These are phyloP conservation scores for Ophiostoma australiae DNA, from an alignment of 2,329 filamentous ascomycete species.

Conservation along the genomic window DNA sequence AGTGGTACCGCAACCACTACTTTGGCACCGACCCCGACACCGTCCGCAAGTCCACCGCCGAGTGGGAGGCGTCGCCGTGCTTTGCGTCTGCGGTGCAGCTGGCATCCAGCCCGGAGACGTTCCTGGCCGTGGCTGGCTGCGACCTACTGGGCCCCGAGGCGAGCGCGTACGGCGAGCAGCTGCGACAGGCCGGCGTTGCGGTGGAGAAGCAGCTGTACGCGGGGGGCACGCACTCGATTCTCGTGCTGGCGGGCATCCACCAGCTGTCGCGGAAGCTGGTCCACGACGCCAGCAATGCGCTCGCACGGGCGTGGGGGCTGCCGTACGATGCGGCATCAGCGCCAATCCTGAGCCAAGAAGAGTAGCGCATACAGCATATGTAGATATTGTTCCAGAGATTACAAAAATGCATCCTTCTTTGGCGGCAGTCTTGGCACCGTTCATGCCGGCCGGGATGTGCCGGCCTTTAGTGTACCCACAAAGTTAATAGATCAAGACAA, in stretches of 20 bases:
- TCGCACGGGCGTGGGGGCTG: conserved; percentile 16
- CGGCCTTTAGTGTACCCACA: not conserved
- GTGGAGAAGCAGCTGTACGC: conserved; percentile 39
- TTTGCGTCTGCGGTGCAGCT: conserved; percentile 47
- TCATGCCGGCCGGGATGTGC: not conserved
- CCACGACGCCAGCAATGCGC: conserved; percentile 21
- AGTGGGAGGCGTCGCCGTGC: conserved; percentile 32
- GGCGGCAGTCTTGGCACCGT: not conserved
- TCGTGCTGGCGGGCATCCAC: conserved; percentile 23
- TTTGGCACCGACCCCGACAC: conserved; percentile 41
- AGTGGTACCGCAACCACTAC: conserved; percentile 57
- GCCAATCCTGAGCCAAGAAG: conserved; percentile 19
- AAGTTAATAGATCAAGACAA: not conserved
- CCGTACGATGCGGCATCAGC: conserved; percentile 17
- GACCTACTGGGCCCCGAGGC: conserved; percentile 55
- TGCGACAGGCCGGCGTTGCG: conserved; percentile 43
- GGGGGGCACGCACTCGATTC: conserved; percentile 25
- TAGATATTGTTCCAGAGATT: no score
- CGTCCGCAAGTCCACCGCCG: conserved; percentile 35
- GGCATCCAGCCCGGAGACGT: conserved; percentile 45
- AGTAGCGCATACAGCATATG: not conserved
- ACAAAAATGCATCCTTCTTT: no score
- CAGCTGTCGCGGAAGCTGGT: conserved; percentile 19
- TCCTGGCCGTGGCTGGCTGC: conserved; percentile 51
- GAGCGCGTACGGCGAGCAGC: conserved; percentile 46